Percentiles rank a stretch among this genome's conserved stretches.
phyloP scores from a whole-genome alignment of 345 rosid species.

The Linum tenue region DNA sequence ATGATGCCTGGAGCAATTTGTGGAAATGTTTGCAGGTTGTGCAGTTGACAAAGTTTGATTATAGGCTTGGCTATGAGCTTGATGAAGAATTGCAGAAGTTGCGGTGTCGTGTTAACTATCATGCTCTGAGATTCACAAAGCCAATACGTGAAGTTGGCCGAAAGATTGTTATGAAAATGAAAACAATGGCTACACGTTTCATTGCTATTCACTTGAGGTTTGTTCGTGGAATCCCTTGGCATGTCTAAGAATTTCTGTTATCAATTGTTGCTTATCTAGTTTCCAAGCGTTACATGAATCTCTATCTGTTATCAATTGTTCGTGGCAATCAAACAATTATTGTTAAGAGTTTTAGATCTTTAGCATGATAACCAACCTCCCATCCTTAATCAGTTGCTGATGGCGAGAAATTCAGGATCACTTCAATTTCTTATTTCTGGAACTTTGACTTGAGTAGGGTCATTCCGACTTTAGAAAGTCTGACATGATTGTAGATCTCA shows the following conservation, averaged over 20 bases:
- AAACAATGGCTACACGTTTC: slow-evolving; percentile 64
- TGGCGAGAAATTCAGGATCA: no score
- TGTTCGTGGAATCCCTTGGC: slow-evolving; percentile 6
- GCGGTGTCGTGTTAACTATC: slow-evolving; percentile 92
- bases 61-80: slow-evolving; percentile 79
- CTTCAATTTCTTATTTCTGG: no score
- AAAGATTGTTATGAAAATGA: slow-evolving; percentile 65
- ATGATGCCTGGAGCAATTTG: slow-evolving; percentile 3
- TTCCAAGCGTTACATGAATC: no score
- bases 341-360: no score
- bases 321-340: no score
- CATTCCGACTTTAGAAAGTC: no score
- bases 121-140: slow-evolving; percentile 79
- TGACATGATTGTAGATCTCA: no score
- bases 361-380: no score
- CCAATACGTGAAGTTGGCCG: slow-evolving; percentile 74
- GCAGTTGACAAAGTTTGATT: slow-evolving; percentile 96
- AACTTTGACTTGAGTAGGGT: no score
- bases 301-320: no score
- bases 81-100: slow-evolving; percentile 81
- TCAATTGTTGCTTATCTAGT: not conserved
- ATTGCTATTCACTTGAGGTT: slow-evolving; percentile 94
- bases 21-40: slow-evolving; percentile 57
- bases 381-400: no score
- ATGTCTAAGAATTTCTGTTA: not conserved